These are phyloP conservation scores for Gaertneriomyces semiglobifer DNA, from an alignment of 192 early-diverging fungal genomes.

Conservation along the genomic window DNA sequence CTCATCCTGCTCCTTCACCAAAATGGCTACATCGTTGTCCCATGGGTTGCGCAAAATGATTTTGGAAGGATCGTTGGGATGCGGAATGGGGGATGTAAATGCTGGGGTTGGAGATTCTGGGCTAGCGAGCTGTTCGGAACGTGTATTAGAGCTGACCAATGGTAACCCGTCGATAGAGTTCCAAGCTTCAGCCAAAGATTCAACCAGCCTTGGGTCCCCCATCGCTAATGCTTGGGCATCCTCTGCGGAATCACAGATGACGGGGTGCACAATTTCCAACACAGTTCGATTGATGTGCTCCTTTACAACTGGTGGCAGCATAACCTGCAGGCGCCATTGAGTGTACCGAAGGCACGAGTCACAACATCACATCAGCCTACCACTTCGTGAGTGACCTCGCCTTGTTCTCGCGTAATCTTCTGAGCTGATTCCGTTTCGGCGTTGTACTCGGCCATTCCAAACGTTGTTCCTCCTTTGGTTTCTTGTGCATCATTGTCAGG, in stretches of 20 bases:
- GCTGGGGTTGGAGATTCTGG: conserved; percentile 9
- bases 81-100: conserved; percentile 13
- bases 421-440: too few relatives aligned
- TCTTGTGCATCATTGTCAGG: too few relatives aligned
- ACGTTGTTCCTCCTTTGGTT: too few relatives aligned
- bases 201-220: background rate
- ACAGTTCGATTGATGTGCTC: conserved; percentile 1
- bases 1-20: conserved; percentile 18
- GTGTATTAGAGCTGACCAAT: background rate
- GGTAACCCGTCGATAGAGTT: background rate
- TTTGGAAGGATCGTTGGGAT: conserved; percentile 21
- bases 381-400: too few relatives aligned
- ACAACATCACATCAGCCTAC: too few relatives aligned
- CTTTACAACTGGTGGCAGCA: conserved; percentile 5
- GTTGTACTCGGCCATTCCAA: too few relatives aligned
- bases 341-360: too few relatives aligned
- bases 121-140: background rate
- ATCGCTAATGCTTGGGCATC: background rate
- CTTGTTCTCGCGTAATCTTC: too few relatives aligned
- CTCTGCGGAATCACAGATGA: background rate
- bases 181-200: background rate
- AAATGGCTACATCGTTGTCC: conserved; percentile 12
- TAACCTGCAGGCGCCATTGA: too few relatives aligned
- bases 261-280: background rate
- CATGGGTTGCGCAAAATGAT: conserved; percentile 24